phyloP scores from a whole-genome alignment of 768 basidiomycete genomes.

The Pleurotus sapidus region DNA sequence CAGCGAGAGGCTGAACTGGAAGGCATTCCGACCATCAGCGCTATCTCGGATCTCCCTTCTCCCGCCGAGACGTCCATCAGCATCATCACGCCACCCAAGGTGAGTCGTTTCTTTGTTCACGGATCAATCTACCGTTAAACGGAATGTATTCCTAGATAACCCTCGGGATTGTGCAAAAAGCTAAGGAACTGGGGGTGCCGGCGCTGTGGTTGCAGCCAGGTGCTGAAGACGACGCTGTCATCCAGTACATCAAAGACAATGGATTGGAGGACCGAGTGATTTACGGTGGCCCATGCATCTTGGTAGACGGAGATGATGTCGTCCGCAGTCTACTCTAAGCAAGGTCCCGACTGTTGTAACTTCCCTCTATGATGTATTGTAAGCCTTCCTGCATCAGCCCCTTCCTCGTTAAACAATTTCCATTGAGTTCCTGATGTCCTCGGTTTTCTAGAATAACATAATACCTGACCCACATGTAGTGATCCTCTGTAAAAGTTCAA shows the following conservation, averaged over 20 bases:
- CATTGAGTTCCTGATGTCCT: background rate
- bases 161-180: slow-evolving; percentile 60
- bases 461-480: slow-evolving; percentile 5
- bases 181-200: slow-evolving; percentile 67
- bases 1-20: slow-evolving; percentile 74
- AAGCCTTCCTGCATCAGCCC: background rate
- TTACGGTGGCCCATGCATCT: slow-evolving; percentile 79
- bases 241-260: slow-evolving; percentile 62
- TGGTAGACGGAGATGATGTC: slow-evolving; percentile 71
- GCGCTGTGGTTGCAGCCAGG: slow-evolving; percentile 91
- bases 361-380: background rate
- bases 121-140: background rate
- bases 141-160: slow-evolving; percentile 50
- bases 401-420: no score
- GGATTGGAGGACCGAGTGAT: slow-evolving; percentile 67
- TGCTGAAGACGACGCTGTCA: slow-evolving; percentile 67
- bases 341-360: background rate
- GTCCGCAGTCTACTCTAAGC: slow-evolving; percentile 30
- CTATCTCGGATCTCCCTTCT: slow-evolving; percentile 52
- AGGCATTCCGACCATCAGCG: slow-evolving; percentile 52
- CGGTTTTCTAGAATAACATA: background rate
- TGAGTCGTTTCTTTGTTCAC: slow-evolving; percentile 19
- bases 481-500: background rate
- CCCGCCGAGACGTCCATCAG: slow-evolving; percentile 73
- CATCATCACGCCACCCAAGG: slow-evolving; percentile 77